Base-by-base conservation (phyloP, 345 rosid species). In the Raphanus raphanistrum region DNA sequence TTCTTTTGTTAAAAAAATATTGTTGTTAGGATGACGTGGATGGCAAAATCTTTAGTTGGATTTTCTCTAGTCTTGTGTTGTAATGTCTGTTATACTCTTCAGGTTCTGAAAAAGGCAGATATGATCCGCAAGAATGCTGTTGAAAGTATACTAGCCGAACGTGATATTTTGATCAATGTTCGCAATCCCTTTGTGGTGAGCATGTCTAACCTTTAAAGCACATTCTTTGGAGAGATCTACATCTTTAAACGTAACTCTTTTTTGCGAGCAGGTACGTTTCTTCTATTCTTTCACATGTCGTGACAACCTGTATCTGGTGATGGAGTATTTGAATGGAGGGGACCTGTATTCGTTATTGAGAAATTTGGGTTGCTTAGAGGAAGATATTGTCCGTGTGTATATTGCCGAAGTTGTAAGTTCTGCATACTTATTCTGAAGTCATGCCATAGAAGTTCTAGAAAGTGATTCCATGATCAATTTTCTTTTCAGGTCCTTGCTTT, bases 141-240 rank as follows among this genome's bases (percentile, higher is more conserved):
- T 74, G 99, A 96, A 88, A 96, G 99, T 79, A 96, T 96, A 77
- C 82, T 93, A 76, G 99, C 99, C 0, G 99, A 96, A 84, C 96
- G 99, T n/a, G 95, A 96, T 87, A 96, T 96, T 84, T 86, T 96
- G 85, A 96, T 96, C 77, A 90, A 96, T 65, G 99, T 96, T 66
- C 96, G 97, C 79, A 96, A 96, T 82, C 99, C 99, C 73, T 96
- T 96, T 90, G 99, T 96, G 99, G 99, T 96, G 85, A 93, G 99
- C 79, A 79, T 82, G 82, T 84, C 83, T 84, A 76, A 63, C 86
- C 65, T 83, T 83, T 36, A 60, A 73, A 77, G 76, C 26, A 68
- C 65, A 63, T 83, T 80, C 63, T 54, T 31, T 59, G 65, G 68
- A 73, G 70, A 73, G 63, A 45, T 48, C 68, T 12, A 66, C 79